phyloP scores from a whole-genome alignment of 208 protist species.

The Eutreptiella sp. region DNA sequence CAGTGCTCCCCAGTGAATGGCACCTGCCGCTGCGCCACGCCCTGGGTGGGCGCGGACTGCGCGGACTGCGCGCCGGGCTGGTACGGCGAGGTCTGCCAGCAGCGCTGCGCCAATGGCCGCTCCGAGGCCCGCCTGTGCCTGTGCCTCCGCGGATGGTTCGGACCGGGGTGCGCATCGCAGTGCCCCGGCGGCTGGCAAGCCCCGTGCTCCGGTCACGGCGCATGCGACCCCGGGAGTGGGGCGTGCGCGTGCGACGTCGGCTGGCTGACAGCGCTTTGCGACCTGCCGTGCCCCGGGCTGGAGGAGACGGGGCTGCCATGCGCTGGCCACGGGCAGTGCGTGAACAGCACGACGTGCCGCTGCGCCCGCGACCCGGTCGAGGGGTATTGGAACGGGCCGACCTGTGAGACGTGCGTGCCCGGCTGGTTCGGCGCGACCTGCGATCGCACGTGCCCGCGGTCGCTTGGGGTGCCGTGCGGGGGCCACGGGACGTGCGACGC shows the following conservation, averaged over 20 bases:
- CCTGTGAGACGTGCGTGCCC: conserved; percentile 18
- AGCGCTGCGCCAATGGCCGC: conserved; percentile 5
- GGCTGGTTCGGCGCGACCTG: conserved; percentile 5
- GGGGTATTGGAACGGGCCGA: conserved; percentile 16
- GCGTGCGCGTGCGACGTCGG: background rate
- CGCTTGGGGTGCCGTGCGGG: background rate
- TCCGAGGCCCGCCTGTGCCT: conserved; percentile 7
- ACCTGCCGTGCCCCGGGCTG: no score
- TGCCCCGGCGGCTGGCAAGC: background rate
- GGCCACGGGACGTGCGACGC: background rate
- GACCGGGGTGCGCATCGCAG: background rate
- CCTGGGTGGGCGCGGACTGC: conserved; percentile 17
- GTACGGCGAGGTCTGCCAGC: conserved; percentile 17
- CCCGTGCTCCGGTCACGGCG: conserved; percentile 3
- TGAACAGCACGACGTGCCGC: conserved; percentile 6
- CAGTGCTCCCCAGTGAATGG: conserved; percentile 1
- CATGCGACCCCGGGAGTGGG: background rate
- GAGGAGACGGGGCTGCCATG: conserved; percentile 6
- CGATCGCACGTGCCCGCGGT: background rate
- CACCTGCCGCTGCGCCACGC: conserved; percentile 4
- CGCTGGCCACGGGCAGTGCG: background rate
- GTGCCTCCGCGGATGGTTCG: background rate
- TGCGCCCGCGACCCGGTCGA: conserved; percentile 11
- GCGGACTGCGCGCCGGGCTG: conserved; percentile 12
- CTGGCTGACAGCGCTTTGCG: background rate